Conservation (phyloP, 2,329 filamentous ascomycete genomes). For the Nothopassalora personata region DNA sequence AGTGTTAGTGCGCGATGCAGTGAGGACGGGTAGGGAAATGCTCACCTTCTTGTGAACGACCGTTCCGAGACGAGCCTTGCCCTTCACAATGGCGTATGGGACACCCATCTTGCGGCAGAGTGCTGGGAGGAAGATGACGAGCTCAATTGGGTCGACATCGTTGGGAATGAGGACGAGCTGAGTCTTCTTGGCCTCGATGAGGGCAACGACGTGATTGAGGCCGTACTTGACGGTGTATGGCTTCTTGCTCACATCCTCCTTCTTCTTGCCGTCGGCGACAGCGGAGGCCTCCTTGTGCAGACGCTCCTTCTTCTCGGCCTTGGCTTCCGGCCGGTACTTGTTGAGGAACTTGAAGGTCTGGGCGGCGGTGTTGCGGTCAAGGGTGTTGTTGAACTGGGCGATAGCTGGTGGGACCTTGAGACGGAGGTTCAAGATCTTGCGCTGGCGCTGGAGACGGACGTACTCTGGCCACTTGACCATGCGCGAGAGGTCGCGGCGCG, state of each 20-base stretch:
- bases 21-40: not conserved
- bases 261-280: slow-evolving; percentile 99
- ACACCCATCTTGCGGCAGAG: slow-evolving; percentile 99
- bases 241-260: slow-evolving; percentile 99
- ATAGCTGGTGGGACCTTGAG: slow-evolving; percentile 98
- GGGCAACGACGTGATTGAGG: slow-evolving; percentile 96
- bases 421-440: slow-evolving; percentile 95
- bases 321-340: slow-evolving; percentile 99
- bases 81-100: slow-evolving; percentile 98
- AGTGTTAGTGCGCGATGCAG: slow-evolving; percentile 23
- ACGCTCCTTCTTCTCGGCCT: slow-evolving; percentile 99
- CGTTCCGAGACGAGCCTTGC: slow-evolving; percentile 97
- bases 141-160: slow-evolving; percentile 98
- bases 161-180: slow-evolving; percentile 96
- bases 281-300: slow-evolving; percentile 96
- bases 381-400: slow-evolving; percentile 94
- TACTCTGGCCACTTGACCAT: slow-evolving; percentile 99
- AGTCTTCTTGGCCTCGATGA: slow-evolving; percentile 99
- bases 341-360: slow-evolving; percentile 99
- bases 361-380: slow-evolving; percentile 93
- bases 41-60: slow-evolving; percentile 98
- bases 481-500: slow-evolving; percentile 86
- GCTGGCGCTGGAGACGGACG: slow-evolving; percentile 91
- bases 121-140: slow-evolving; percentile 97
- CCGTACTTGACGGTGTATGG: slow-evolving; percentile 99